Percentiles rank a stretch among this genome's conserved stretches.
phyloP scores from a whole-genome alignment of 2,329 filamentous ascomycete genomes.

The Botrytis galanthina region DNA sequence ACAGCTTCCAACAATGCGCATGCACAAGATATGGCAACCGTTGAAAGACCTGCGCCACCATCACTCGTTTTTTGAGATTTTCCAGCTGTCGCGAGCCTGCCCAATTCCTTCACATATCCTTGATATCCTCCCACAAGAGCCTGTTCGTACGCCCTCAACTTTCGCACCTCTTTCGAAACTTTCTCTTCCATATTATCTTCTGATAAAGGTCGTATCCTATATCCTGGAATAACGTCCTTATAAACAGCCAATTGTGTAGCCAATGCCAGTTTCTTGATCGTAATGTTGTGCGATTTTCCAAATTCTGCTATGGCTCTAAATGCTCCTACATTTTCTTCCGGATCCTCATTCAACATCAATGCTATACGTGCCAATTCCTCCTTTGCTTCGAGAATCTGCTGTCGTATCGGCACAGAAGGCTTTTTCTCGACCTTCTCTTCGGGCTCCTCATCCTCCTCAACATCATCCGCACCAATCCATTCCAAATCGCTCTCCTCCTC shows the following conservation, averaged over 20 bases:
- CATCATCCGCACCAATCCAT: constrained; percentile 58
- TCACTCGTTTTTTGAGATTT: constrained; percentile 40
- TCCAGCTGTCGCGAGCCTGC: constrained; percentile 61
- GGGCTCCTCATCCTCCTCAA: constrained; percentile 49
- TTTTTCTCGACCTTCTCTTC: constrained; percentile 51
- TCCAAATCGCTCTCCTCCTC: constrained; percentile 60
- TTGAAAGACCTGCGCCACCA: constrained; percentile 55
- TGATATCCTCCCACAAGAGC: constrained; percentile 83
- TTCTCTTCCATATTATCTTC: constrained; percentile 76
- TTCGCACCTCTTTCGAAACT: constrained; percentile 87
- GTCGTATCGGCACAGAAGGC: constrained; percentile 67
- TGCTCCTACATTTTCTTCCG: constrained; percentile 80
- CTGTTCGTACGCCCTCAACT: constrained; percentile 81
- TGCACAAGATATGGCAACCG: constrained; percentile 79
- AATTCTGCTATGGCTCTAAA: constrained; percentile 77
- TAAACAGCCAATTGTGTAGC: constrained; percentile 87
- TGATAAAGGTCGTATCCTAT: constrained; percentile 79
- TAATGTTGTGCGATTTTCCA: constrained; percentile 64
- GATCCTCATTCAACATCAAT: constrained; percentile 79
- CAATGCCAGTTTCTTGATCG: constrained; percentile 81
- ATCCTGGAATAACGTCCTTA: constrained; percentile 94
- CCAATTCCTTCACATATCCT: constrained; percentile 74
- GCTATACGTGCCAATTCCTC: constrained; percentile 89
- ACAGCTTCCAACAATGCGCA: constrained; percentile 78
- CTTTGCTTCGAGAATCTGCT: constrained; percentile 84